Evolutionary conservation across 129 eudicot genomes (phyloP).

Genomic region (Pseudognaphalium luteoalbum): DNA sequence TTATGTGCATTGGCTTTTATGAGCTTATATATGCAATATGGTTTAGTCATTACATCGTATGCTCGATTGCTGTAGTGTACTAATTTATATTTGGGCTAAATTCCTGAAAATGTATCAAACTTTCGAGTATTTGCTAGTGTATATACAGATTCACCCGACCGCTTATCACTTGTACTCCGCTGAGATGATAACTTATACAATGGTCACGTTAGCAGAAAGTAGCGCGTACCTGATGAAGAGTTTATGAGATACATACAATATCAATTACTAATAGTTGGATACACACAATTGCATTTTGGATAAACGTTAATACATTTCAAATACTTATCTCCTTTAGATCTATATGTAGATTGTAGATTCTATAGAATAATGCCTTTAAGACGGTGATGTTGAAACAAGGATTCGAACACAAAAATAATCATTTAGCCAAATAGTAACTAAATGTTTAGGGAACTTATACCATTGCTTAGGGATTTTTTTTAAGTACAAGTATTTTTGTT

Average conservation of each 20-base stretch:
- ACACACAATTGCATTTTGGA: background rate
- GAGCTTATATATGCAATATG: too few species aligned
- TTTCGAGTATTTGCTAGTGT: background rate
- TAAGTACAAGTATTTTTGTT: background rate
- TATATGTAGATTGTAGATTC: constrained; percentile 2
- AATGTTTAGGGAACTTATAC: background rate
- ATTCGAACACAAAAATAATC: background rate
- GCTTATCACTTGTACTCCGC: background rate
- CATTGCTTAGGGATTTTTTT: background rate
- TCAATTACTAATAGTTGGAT: too few species aligned
- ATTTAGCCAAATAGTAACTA: background rate
- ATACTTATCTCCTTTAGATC: background rate
- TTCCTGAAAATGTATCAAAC: background rate
- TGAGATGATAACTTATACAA: too few species aligned
- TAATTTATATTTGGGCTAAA: background rate
- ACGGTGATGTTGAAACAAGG: background rate
- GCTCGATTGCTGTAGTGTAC: constrained; percentile 5
- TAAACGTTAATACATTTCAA: too few species aligned
- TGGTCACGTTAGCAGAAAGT: too few species aligned
- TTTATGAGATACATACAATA: background rate
- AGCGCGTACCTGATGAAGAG: background rate
- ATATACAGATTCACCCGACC: background rate
- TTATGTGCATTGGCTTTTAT: constrained; percentile 1
- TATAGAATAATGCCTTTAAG: background rate
- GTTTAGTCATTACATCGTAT: constrained; percentile 8